Percentiles rank a stretch among this genome's conserved stretches.
Conservation (phyloP, 2,329 filamentous ascomycete genomes). For the Camptophora hylomeconis region DNA sequence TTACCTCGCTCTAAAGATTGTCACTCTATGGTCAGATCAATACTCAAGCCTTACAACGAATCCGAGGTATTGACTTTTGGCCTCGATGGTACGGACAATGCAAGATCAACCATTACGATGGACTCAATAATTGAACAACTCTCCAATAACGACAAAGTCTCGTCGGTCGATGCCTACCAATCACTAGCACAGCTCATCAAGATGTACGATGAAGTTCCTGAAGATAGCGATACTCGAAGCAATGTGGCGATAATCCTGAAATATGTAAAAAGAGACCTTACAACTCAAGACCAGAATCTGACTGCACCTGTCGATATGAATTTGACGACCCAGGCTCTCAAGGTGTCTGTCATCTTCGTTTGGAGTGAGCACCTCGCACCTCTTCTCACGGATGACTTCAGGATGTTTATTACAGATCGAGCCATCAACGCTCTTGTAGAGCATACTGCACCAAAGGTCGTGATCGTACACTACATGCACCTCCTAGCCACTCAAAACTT, state of each 20-base stretch:
- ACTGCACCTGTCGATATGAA: constrained; percentile 46
- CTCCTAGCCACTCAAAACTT: constrained; percentile 73
- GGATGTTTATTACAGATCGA: constrained; percentile 66
- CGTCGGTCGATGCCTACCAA: constrained; percentile 74
- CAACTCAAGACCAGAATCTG: constrained; percentile 7
- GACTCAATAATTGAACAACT: constrained; percentile 75
- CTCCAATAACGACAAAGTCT: constrained; percentile 56
- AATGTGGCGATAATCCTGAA: constrained; percentile 68
- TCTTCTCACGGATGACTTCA: constrained; percentile 65
- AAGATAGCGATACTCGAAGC: constrained; percentile 55
- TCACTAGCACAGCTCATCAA: constrained; percentile 64
- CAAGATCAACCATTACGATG: constrained; percentile 32
- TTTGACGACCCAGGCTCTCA: constrained; percentile 64
- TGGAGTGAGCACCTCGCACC: constrained; percentile 59
- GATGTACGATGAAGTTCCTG: constrained; percentile 69
- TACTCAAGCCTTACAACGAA: constrained; percentile 62
- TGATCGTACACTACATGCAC: constrained; percentile 68
- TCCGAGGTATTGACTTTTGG: constrained; percentile 13
- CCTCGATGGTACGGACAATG: constrained; percentile 3
- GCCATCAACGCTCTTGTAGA: constrained; percentile 63
- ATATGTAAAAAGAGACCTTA: constrained; percentile 72
- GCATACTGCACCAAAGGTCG: constrained; percentile 55
- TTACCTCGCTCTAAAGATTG: constrained; percentile 38
- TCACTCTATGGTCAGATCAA: constrained; percentile 51
- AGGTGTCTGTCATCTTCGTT: constrained; percentile 63